Base-by-base conservation (phyloP, 805 yeast species). In the Kregervanrija pseudodelftensis region DNA sequence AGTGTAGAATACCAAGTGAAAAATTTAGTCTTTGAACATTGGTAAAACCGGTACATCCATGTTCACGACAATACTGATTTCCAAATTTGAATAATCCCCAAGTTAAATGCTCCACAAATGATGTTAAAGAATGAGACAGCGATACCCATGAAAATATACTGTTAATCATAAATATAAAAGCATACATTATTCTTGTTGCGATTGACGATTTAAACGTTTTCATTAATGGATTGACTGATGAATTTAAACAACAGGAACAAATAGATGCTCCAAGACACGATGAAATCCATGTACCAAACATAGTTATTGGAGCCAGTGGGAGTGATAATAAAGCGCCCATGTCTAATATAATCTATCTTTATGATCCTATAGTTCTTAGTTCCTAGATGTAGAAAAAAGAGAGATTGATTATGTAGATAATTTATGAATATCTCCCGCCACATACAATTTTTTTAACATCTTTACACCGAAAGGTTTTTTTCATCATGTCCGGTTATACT, bases 1-100 rank as follows among this genome's bases (percentile, higher is more conserved):
- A 56, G 66, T 93, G 99, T 46, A 88, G 64, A 44, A 80, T 41
- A 2, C 95, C 98, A 14, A 93, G 68, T 2, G 97, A 90, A 59
- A 89, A 85, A 64, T 88, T 88, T 55, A 93, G 70, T 45, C 98
- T 69, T 61, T 93, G 95, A n/a, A 93, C 97, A 4, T 95, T 90
- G 12, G 88, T 86, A 64, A 91, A 93, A 39, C 97, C 95, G 39
- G 70, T 70, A 63, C 96, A 89, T 54, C 85, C 85, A 45, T 85
- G 83, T 11, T 93, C 95, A 37, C 81, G 79, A 65, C 99, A 91
- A 36, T 77, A 66, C 10, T 50, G 52, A 49, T 59, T 60, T 8
- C 68, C 80, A 50, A 73, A 73, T 54, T 81, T 82, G 57, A 85
- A 77, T 47, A 75, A 70, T 11, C 87, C 88, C 65, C 81, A 74